Conservation (phyloP, 129 eudicot genomes). For the Solidago caesia region DNA sequence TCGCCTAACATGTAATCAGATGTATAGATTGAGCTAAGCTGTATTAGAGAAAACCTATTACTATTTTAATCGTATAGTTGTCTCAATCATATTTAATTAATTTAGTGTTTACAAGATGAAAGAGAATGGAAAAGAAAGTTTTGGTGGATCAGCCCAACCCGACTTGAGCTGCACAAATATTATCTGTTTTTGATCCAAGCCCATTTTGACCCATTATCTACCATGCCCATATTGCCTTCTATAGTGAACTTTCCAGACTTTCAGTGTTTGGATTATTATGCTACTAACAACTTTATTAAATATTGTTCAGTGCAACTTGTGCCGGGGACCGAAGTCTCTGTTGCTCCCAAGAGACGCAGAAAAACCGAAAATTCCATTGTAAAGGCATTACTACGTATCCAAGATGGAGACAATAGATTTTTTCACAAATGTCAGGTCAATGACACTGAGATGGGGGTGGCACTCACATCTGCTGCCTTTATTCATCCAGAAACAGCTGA, state of each 20-base stretch:
- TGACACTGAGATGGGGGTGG: slow-evolving; percentile 56
- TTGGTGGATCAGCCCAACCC: too few species aligned
- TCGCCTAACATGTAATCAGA: too few species aligned
- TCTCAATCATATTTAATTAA: too few species aligned
- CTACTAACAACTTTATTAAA: slow-evolving; percentile 24
- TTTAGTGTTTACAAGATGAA: too few species aligned
- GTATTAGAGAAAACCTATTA: too few species aligned
- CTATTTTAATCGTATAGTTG: too few species aligned
- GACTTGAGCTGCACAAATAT: too few species aligned
- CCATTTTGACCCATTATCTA: too few species aligned
- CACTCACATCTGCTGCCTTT: slow-evolving; percentile 62
- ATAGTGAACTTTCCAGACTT: not conserved
- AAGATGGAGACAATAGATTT: slow-evolving; percentile 64
- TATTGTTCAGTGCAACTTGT: slow-evolving; percentile 80
- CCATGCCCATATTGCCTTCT: too few species aligned
- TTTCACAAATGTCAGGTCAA: slow-evolving; percentile 47
- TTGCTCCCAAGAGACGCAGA: slow-evolving; percentile 89
- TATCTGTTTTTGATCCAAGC: too few species aligned
- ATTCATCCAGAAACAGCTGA: slow-evolving; percentile 91
- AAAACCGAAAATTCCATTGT: slow-evolving; percentile 32
- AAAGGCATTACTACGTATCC: slow-evolving; percentile 79
- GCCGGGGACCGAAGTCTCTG: slow-evolving; percentile 89
- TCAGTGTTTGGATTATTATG: slow-evolving; percentile 17
- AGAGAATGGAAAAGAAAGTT: too few species aligned
- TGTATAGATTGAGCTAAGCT: too few species aligned